These are phyloP conservation scores for Scedosporium dehoogii DNA, from an alignment of 2,329 filamentous ascomycete species.

Conservation along the genomic window DNA sequence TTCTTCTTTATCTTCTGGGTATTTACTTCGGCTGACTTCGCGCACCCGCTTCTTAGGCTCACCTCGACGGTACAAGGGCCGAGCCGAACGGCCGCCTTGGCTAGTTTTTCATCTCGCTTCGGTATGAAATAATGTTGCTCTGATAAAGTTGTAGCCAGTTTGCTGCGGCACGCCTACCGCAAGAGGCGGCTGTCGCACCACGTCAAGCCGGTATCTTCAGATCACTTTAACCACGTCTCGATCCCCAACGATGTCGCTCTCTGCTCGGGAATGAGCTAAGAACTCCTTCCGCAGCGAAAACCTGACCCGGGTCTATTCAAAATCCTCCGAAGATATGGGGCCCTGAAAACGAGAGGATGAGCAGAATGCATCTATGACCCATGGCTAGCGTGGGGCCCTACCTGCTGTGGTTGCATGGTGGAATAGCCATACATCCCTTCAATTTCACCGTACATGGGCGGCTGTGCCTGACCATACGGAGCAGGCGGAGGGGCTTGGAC, in stretches of 20 bases:
- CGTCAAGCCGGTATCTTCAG: too few species aligned
- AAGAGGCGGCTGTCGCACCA: background rate
- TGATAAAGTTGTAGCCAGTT: background rate
- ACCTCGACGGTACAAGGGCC: slow-evolving; percentile 52
- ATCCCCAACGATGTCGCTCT: too few species aligned
- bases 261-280: too few species aligned
- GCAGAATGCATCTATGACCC: background rate
- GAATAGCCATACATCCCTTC: slow-evolving; percentile 80
- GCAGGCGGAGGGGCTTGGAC: slow-evolving; percentile 63
- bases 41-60: slow-evolving; percentile 37
- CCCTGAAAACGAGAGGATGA: slow-evolving; percentile 18
- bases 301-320: slow-evolving; percentile 22
- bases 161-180: background rate
- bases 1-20: background rate
- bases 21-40: slow-evolving; percentile 3
- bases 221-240: too few species aligned
- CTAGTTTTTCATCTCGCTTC: slow-evolving; percentile 66
- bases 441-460: slow-evolving; percentile 71
- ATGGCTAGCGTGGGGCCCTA: slow-evolving; percentile 28
- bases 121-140: slow-evolving; percentile 34
- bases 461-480: slow-evolving; percentile 67
- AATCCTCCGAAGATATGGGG: slow-evolving; percentile 35
- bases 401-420: slow-evolving; percentile 73
- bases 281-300: too few species aligned
- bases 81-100: slow-evolving; percentile 52